Evolutionary conservation across 306 rosid genomes (phyloP).

Genomic region (Acmispon strigosus): DNA sequence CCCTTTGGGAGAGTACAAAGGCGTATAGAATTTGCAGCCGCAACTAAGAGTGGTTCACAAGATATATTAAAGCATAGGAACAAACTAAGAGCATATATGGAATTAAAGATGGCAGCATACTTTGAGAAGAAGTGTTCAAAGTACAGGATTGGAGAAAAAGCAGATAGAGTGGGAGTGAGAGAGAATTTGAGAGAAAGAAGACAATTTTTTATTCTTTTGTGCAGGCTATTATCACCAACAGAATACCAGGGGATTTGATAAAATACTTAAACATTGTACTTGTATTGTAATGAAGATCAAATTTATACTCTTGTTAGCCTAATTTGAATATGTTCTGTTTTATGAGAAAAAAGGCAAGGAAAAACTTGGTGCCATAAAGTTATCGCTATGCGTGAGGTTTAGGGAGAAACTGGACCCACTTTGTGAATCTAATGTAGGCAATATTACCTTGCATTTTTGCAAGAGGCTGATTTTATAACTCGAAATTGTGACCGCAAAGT

Average conservation of each 20-base stretch:
- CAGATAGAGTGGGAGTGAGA: neutral
- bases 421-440: too few species aligned
- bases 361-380: too few species aligned
- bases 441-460: too few species aligned
- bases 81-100: conserved; percentile 23
- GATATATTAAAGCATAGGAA: conserved; percentile 36
- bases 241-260: neutral
- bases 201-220: neutral
- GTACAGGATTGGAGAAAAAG: conserved; percentile 17
- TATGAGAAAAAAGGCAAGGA: neutral
- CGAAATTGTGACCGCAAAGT: too few species aligned
- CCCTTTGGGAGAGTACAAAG: conserved; percentile 15
- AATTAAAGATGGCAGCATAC: conserved; percentile 20
- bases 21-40: conserved; percentile 23
- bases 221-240: conserved; percentile 4
- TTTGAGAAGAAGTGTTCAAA: conserved; percentile 26
- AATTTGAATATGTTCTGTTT: neutral
- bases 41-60: conserved; percentile 33
- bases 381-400: too few species aligned
- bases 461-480: too few species aligned
- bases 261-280: neutral
- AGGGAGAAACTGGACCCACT: too few species aligned
- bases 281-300: neutral
- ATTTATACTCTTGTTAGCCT: neutral
- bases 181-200: conserved; percentile 9